These are phyloP conservation scores for Anacardium occidentale DNA, from an alignment of 345 rosid species.

Conservation along the genomic window DNA sequence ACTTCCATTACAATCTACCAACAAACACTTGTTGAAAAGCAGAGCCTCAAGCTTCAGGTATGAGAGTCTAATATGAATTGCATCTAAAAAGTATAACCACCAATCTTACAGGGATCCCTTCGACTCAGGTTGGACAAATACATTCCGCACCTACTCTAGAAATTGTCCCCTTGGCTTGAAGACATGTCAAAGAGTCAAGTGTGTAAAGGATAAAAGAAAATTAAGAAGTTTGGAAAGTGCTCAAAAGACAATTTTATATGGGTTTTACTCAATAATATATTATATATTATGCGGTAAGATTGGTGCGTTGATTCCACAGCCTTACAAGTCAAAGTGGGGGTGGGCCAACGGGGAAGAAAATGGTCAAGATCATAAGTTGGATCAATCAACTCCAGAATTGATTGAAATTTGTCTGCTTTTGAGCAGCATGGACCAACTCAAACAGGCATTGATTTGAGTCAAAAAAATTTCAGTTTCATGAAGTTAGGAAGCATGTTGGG, in stretches of 20 bases:
- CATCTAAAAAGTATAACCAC: too few relatives aligned
- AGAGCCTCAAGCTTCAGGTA: too few relatives aligned
- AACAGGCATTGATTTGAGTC: not conserved
- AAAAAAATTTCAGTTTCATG: conserved; percentile 9
- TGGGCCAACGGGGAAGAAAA: conserved; percentile 26
- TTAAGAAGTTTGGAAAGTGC: conserved; percentile 17
- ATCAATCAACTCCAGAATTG: conserved; percentile 30
- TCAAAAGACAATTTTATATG: not conserved
- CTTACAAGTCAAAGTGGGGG: not conserved
- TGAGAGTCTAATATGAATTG: too few relatives aligned
- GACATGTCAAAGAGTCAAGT: conserved; percentile 15
- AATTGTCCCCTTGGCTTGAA: not conserved
- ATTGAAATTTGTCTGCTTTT: conserved; percentile 35
- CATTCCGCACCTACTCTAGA: not conserved
- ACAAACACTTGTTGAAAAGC: not conserved
- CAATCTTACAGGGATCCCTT: too few relatives aligned
- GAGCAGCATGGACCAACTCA: conserved; percentile 28
- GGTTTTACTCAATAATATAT: too few relatives aligned
- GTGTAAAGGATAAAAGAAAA: conserved; percentile 13
- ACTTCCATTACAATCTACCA: too few relatives aligned
- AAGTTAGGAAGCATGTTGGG: conserved; percentile 18
- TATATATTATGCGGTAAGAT: too few relatives aligned
- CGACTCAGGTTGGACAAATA: not conserved
- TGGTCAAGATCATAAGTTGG: conserved; percentile 30
- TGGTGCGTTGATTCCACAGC: conserved; percentile 9